These are phyloP conservation scores for Hypoxylon sp. DNA, from an alignment of 2,329 filamentous ascomycete genomes.

Conservation along the genomic window DNA sequence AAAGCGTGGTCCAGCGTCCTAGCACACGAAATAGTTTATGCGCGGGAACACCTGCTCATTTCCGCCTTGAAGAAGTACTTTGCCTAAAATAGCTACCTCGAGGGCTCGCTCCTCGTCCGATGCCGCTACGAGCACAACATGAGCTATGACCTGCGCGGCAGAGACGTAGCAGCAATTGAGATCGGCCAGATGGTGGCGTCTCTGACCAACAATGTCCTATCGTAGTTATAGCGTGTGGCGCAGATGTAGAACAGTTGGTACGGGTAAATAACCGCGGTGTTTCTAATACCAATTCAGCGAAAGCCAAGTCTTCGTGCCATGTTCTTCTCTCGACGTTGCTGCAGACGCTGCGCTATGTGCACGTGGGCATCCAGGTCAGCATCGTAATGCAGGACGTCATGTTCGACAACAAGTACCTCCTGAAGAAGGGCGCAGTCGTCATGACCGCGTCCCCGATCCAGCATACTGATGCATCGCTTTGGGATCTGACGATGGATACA, in stretches of 20 bases:
- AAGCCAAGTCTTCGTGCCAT: constrained; percentile 31
- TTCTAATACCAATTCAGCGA: constrained; percentile 16
- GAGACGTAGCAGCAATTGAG: too few relatives aligned
- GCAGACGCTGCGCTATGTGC: constrained; percentile 30
- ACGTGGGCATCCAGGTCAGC: constrained; percentile 27
- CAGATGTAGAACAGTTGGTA: constrained; percentile 22
- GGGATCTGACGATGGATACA: constrained; percentile 23
- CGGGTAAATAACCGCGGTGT: constrained; percentile 3
- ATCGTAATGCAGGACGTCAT: constrained; percentile 28
- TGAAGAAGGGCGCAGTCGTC: constrained; percentile 35
- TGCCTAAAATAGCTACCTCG: too few relatives aligned
- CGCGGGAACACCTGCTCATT: too few relatives aligned
- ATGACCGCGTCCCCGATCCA: constrained; percentile 26
- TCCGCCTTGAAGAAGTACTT: too few relatives aligned
- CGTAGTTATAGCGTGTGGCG: constrained; percentile 42
- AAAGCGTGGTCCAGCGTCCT: constrained; percentile 9
- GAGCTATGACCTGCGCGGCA: too few relatives aligned
- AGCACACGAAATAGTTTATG: too few relatives aligned
- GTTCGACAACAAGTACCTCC: constrained; percentile 33
- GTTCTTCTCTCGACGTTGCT: constrained; percentile 37
- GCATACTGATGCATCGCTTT: constrained; percentile 25
- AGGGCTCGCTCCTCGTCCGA: too few relatives aligned
- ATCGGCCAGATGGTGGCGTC: not conserved
- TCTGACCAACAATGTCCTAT: constrained; percentile 33
- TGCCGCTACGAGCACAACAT: too few relatives aligned